Evolutionary conservation across 2,329 filamentous ascomycete species (phyloP), one percentile per base, ranked within the genome.

Genomic region (Xylaria polymorpha): DNA sequence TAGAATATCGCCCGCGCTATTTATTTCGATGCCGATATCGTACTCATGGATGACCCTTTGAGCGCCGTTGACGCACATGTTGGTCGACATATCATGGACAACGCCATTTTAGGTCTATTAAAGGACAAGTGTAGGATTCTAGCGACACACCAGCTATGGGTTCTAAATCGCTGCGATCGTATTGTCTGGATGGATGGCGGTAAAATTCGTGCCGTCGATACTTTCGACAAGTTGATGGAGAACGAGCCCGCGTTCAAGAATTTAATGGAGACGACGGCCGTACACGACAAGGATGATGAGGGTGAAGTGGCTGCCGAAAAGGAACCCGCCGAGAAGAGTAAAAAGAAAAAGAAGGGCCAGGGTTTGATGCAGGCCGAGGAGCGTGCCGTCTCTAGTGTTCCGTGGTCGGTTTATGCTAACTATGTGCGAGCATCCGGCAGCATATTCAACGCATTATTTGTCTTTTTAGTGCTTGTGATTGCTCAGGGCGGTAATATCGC

Each of bases 181-280:
- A 95, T 98, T 72, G 90, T 98, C 58, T 94, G 94, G 89, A 94
- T 99, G 88, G 92, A 98, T 65, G 89, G 90, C 18, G 96, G 96
- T 53, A 89, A 86, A 63, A 92, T 98, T 64, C 89, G 92, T 79
- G 93, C 94, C 4, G 85, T 98, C 46, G 94, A 96, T 73, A 98
- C 94, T 0, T 98, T 95, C 75, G 89, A 93, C 41, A 94, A 97
- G 67, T 85, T 98, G 20, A 97, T 97, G 91, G 84, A 85, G 8
- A 85, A 91, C 71, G 92, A 96, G 74, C 83, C 85, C n/a, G 89
- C 88, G 4, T 98, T 98, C 83, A 90, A 90, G 76, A 86, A 91
- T 37, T 84, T 98, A 59, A 94, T 98, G 92, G 92, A 94, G 81
- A 90, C 94, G 77, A 95, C 92, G 0, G 93, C 93, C 0, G 85